Base-by-base conservation (phyloP, 108 stramenopile genomes). In the Cyclostephanos tholiformis region DNA sequence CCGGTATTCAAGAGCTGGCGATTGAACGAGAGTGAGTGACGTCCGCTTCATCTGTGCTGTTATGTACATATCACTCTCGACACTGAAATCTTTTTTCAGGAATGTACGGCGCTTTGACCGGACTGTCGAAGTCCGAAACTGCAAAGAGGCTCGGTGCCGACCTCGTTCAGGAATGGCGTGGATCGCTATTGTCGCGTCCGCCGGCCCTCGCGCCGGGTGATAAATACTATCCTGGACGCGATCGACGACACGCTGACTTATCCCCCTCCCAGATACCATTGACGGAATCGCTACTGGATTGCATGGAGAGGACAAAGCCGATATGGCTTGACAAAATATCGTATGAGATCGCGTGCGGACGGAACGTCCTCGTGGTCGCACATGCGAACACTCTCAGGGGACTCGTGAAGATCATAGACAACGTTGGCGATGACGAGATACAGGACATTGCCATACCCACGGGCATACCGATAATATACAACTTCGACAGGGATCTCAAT, bases 381-480 rank as follows among this genome's bases (percentile, higher is more conserved):
- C 98, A 98, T 81, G 96, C 94, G 26, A 97, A 98, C 65, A 91
- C 89, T 0, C 60, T 97, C 9, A 62, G 97, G 20, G 92, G 93
- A 12, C 66, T 95, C 39, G 91, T 89, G 22, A 91, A 89, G 67
- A 88, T 89, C 48, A 85, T 94, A 63, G 93, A 94, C 58, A 75
- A 69, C 2, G 75, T 85, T 30, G 81, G 81, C 2, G 84, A 85
- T 62, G 86, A 87, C 58, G 93, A 93, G 53, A 96, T 97, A 67
- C 87, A 86, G 71, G 80, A 93, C 39, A 90, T 98, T 49, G 91
- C 95, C n/a, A 87, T 98, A 32, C 98, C 98, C 0, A 97, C 94
- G 7, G 97, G 95, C 0, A 95, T 97, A 58, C 97, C 97, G 4
- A 90, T 97, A n/a, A 80, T 97, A 16, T 97, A 97, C 84, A 91